phyloP scores from a whole-genome alignment of 1,284 basidiomycete species.

The Moniliella sp. region DNA sequence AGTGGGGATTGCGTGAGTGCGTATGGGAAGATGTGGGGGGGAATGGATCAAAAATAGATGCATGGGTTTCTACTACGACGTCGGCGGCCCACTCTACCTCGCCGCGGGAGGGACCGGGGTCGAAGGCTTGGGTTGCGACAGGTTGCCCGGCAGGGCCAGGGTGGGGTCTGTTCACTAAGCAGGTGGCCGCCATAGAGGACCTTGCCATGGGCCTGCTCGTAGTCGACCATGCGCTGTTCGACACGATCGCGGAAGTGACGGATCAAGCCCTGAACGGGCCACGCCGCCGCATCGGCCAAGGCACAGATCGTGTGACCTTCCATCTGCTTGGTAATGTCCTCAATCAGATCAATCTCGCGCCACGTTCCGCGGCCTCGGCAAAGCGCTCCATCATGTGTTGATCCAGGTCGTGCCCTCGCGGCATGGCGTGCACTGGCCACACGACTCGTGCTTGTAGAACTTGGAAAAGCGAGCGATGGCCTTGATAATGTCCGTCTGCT shows the following conservation, averaged over 20 bases:
- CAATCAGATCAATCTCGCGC: slow-evolving; percentile 78
- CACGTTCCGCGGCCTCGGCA: slow-evolving; percentile 63
- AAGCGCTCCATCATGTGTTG: slow-evolving; percentile 37
- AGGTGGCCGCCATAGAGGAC: slow-evolving; percentile 77
- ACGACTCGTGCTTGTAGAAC: slow-evolving; percentile 98
- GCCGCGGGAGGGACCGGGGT: too few species aligned
- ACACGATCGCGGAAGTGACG: slow-evolving; percentile 66
- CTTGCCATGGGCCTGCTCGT: slow-evolving; percentile 54
- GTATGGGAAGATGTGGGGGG: too few species aligned
- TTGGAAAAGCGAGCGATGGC: slow-evolving; percentile 76
- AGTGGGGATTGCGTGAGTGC: too few species aligned
- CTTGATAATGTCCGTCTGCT: slow-evolving; percentile 61
- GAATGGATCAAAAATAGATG: too few species aligned
- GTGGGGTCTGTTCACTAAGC: slow-evolving; percentile 48
- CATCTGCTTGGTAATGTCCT: slow-evolving; percentile 51
- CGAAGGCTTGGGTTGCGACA: slow-evolving; percentile 36
- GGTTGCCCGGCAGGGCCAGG: slow-evolving; percentile 58
- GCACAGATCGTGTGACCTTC: slow-evolving; percentile 71
- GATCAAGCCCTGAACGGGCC: slow-evolving; percentile 88
- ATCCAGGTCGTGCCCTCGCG: slow-evolving; percentile 48
- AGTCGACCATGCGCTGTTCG: slow-evolving; percentile 61
- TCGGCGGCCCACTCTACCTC: too few species aligned
- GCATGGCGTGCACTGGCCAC: slow-evolving; percentile 92
- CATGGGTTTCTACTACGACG: too few species aligned
- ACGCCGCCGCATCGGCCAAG: slow-evolving; percentile 85